Base-by-base conservation (phyloP, 495 filamentous ascomycete genomes). In the Neurospora sp. region DNA sequence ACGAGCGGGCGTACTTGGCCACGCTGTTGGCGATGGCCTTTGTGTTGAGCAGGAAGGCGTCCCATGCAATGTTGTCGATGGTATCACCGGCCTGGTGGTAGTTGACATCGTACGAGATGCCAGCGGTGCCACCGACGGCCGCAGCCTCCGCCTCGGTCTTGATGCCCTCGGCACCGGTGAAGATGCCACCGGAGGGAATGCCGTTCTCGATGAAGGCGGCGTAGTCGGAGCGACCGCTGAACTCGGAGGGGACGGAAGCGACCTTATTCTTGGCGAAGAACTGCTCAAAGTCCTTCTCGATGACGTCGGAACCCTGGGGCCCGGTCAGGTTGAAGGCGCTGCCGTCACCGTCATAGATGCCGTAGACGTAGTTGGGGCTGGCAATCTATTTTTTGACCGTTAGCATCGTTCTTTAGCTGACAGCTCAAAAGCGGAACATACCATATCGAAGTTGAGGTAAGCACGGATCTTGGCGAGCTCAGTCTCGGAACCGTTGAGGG, bases 381-480 rank as follows among this genome's bases (percentile, higher is more conserved):
- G 91, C 91, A 72, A 92, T 91, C 75, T 73, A 18, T 35, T 35
- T 35, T 31, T 31, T 3, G 35, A 61, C n/a, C 10, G 18, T 40
- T 2, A 10, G 31, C n/a, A n/a, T n/a, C n/a, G n/a, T n/a, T n/a
- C n/a, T n/a, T 44, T 1, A 12, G 12, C 27, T 31, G 9, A n/a
- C 42, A 40, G 10, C 1, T 65, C 27, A 9, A 27, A n/a, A n/a
- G n/a, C n/a, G n/a, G n/a, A n/a, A 38, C 68, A 22, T 48, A 76
- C 75, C 91, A 93, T 93, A 81, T 93, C 91, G 75, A 92, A 91
- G 83, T 93, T 92, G 75, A 93, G 89, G 76, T 92, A 92, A 4
- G 91, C 85, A 1, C 85, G 79, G 73, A 93, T 86, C 76, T 89
- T 88, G 41, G 80, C 82, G 12, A 87, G 81, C 20, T 82, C 83